Evolutionary conservation across 2,329 filamentous ascomycete genomes (phyloP).

Genomic region (Ceratocystis huliohia): DNA sequence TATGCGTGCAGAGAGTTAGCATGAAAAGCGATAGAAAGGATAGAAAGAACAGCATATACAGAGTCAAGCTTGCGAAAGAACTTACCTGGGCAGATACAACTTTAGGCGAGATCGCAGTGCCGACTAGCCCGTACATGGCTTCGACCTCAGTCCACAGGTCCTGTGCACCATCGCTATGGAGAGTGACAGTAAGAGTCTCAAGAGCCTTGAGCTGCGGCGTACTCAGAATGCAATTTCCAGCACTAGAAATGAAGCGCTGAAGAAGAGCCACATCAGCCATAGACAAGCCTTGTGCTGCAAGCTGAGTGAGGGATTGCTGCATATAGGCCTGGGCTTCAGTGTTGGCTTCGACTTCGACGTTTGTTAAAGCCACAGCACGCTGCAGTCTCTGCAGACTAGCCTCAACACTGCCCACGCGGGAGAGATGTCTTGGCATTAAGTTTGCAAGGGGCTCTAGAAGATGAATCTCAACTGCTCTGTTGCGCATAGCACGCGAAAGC

Average conservation of each 20-base stretch:
- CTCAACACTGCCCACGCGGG: conserved; percentile 37
- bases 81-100: conserved; percentile 33
- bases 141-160: conserved; percentile 27
- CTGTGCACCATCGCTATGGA: conserved; percentile 16
- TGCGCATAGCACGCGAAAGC: conserved; percentile 90
- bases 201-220: conserved; percentile 11
- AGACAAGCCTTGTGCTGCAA: conserved; percentile 19
- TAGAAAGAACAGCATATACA: conserved; percentile 13
- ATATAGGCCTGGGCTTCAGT: background rate
- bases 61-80: conserved; percentile 18
- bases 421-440: conserved; percentile 26
- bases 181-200: background rate
- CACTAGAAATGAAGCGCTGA: conserved; percentile 20
- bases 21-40: background rate
- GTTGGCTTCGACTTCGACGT: background rate
- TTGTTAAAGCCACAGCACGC: conserved; percentile 21
- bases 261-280: conserved; percentile 21
- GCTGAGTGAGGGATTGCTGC: conserved; percentile 6
- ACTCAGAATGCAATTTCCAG: background rate
- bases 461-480: conserved; percentile 82
- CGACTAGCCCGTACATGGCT: conserved; percentile 28
- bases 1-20: conserved; percentile 25
- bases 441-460: conserved; percentile 39
- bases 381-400: conserved; percentile 38
- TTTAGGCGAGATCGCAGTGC: conserved; percentile 21